Conservation (phyloP, 768 basidiomycete genomes). For the Leccinum sublutescens region DNA sequence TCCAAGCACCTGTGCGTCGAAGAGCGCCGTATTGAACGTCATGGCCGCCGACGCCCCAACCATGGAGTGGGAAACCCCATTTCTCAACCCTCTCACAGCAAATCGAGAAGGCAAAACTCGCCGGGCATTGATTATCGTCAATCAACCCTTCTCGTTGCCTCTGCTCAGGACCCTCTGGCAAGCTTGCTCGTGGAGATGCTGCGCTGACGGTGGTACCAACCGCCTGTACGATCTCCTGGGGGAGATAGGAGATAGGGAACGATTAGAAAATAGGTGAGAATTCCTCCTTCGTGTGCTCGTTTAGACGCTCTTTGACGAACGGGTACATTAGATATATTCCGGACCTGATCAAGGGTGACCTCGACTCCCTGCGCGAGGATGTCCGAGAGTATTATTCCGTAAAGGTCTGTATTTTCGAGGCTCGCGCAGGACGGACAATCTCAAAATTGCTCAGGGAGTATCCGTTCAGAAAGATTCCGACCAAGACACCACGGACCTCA, state of each 20-base stretch:
- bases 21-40: background rate
- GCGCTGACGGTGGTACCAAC: slow-evolving; percentile 91
- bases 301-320: slow-evolving; percentile 1
- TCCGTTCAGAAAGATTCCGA: slow-evolving; percentile 62
- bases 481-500: slow-evolving; percentile 89
- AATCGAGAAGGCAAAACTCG: background rate
- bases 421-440: background rate
- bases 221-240: slow-evolving; percentile 61
- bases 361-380: slow-evolving; percentile 82
- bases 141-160: slow-evolving; percentile 73
- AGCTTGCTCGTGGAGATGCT: slow-evolving; percentile 52
- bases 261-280: slow-evolving; percentile 17
- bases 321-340: slow-evolving; percentile 60
- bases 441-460: slow-evolving; percentile 53
- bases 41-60: slow-evolving; percentile 6
- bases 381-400: slow-evolving; percentile 67
- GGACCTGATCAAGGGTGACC: slow-evolving; percentile 88
- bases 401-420: slow-evolving; percentile 41
- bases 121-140: slow-evolving; percentile 80
- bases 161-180: slow-evolving; percentile 66
- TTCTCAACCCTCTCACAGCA: slow-evolving; percentile 21
- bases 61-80: slow-evolving; percentile 26
- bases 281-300: background rate
- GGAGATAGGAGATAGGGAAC: slow-evolving; percentile 4
- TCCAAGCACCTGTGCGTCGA: background rate